These are phyloP conservation scores for Simmondsia chinensis DNA, from an alignment of 148 eudicot genomes.

Conservation along the genomic window DNA sequence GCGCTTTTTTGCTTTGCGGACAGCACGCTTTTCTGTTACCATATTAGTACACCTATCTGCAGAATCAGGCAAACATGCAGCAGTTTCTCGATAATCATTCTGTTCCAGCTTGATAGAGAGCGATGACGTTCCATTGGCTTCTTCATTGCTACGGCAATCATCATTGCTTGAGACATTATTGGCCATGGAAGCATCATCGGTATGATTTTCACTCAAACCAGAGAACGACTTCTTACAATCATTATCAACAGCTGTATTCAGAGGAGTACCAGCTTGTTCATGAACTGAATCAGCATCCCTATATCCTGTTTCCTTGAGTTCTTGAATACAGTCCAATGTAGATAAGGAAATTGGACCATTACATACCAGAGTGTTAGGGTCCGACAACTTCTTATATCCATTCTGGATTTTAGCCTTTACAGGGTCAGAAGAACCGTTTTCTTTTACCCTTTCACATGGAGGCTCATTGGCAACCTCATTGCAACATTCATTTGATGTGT, in stretches of 20 bases:
- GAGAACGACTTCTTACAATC: conserved; percentile 11
- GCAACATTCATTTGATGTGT: conserved; percentile 2
- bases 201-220: conserved; percentile 11
- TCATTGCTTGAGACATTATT: conserved; percentile 8
- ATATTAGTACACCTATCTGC: conserved; percentile 26
- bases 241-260: too few relatives aligned
- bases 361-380: conserved; percentile 5
- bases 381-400: conserved; percentile 10
- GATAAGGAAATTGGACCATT: conserved; percentile 9
- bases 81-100: conserved; percentile 30
- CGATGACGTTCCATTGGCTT: conserved; percentile 31
- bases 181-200: conserved; percentile 19
- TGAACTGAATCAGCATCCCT: conserved; percentile 8
- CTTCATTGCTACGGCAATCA: conserved; percentile 23
- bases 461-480: conserved; percentile 10
- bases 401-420: conserved; percentile 14
- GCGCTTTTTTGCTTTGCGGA: conserved; percentile 60
- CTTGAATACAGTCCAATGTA: conserved; percentile 7
- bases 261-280: too few relatives aligned
- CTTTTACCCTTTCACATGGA: conserved; percentile 11
- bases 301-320: conserved; percentile 7
- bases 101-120: conserved; percentile 25
- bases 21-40: conserved; percentile 38
- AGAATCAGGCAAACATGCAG: conserved; percentile 13
- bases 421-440: conserved; percentile 12